A percentile compares a stretch with the other conserved stretches of the same genome.
Evolutionary conservation across 2,329 filamentous ascomycete genomes (phyloP).

Genomic region (Colletotrichum liriopes): DNA sequence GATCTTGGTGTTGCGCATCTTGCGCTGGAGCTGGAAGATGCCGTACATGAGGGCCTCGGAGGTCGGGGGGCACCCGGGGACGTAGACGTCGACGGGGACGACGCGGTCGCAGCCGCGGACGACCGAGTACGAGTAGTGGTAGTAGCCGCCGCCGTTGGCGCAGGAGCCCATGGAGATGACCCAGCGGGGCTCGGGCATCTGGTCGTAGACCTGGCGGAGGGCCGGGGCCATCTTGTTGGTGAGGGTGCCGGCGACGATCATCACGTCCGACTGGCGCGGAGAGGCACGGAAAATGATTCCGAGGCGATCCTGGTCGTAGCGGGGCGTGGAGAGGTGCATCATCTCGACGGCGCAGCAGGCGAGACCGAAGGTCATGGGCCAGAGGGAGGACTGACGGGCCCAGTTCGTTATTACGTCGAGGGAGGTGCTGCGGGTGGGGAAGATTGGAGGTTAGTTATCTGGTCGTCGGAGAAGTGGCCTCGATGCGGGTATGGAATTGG

Average conservation of each 20-base stretch:
- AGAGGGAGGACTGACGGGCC: conserved; percentile 87
- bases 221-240: conserved; percentile 98
- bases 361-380: conserved; percentile 91
- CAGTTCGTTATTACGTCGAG: conserved; percentile 87
- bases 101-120: conserved; percentile 83
- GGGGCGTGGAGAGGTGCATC: conserved; percentile 91
- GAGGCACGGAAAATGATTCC: conserved; percentile 94
- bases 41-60: conserved; percentile 77
- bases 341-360: conserved; percentile 93
- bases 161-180: conserved; percentile 88
- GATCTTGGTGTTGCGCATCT: conserved; percentile 76
- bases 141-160: conserved; percentile 88
- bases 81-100: conserved; percentile 85
- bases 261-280: conserved; percentile 89
- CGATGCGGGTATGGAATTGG: background rate
- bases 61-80: conserved; percentile 80
- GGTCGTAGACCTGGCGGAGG: conserved; percentile 91
- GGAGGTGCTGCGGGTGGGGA: conserved; percentile 71
- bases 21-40: conserved; percentile 83
- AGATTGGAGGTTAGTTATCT: background rate
- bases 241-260: conserved; percentile 93
- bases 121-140: conserved; percentile 86
- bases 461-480: background rate
- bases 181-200: conserved; percentile 95
- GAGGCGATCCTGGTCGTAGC: conserved; percentile 90